phyloP scores from a whole-genome alignment of 768 basidiomycete species.

The Boletellus emodensis region DNA sequence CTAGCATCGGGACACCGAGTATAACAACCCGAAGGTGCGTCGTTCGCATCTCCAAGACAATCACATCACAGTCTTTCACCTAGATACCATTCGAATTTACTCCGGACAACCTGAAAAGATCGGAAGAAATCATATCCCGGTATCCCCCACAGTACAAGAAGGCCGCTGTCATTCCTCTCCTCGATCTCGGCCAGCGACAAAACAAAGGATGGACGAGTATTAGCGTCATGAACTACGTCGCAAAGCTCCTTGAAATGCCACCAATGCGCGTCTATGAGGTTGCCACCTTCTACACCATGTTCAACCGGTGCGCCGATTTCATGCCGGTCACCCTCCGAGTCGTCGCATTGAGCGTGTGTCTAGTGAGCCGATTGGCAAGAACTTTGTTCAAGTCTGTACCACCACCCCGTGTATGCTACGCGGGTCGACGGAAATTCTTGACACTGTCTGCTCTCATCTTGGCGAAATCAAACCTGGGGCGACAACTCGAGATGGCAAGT shows the following conservation, averaged over 20 bases:
- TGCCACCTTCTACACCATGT: constrained; percentile 99
- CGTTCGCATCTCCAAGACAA: neutral
- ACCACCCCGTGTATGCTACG: constrained; percentile 97
- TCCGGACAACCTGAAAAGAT: constrained; percentile 76
- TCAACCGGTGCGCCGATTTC: constrained; percentile 74
- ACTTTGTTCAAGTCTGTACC: constrained; percentile 98
- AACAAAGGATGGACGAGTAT: constrained; percentile 99
- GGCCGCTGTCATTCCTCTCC: constrained; percentile 93
- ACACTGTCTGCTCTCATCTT: constrained; percentile 79
- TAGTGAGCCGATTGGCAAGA: constrained; percentile 88
- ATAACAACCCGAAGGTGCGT: constrained; percentile 87
- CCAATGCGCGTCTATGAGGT: constrained; percentile 99
- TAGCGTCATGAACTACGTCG: constrained; percentile 98
- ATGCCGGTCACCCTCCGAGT: neutral
- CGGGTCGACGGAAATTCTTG: constrained; percentile 86
- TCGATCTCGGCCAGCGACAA: constrained; percentile 95
- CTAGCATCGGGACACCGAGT: constrained; percentile 91
- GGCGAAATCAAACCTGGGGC: constrained; percentile 82
- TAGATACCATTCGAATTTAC: constrained; percentile 91
- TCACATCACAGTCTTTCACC: neutral
- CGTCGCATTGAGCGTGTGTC: neutral
- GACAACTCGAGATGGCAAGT: constrained; percentile 95
- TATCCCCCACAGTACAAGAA: constrained; percentile 99
- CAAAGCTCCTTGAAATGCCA: constrained; percentile 87
- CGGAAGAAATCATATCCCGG: constrained; percentile 83